phyloP scores from a whole-genome alignment of 805 yeast genomes.

The Yarrowia porcina region DNA sequence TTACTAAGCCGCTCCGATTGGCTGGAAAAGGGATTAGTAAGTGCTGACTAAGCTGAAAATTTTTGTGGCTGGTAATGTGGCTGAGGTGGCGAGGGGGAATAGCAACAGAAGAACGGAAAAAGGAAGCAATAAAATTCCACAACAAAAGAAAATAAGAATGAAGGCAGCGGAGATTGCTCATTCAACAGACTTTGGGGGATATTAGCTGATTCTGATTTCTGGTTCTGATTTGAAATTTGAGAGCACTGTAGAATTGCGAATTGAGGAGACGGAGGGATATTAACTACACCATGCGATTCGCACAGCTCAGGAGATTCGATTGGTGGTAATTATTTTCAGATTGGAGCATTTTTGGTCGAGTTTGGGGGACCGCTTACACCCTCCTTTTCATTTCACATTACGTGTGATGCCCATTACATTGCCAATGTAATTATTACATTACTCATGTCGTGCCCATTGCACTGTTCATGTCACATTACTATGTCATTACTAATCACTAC shows the following conservation, averaged over 20 bases:
- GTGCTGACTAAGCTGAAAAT: background rate
- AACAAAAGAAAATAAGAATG: background rate
- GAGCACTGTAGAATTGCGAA: background rate
- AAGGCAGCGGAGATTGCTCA: too few species aligned
- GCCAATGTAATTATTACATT: background rate
- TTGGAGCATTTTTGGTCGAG: too few species aligned
- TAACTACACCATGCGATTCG: background rate
- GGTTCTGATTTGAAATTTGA: background rate
- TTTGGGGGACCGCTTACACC: too few species aligned
- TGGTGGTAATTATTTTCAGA: background rate
- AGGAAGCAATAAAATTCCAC: too few species aligned
- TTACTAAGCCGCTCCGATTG: background rate
- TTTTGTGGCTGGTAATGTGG: slow-evolving; percentile 23
- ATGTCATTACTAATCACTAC: too few species aligned
- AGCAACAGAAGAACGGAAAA: too few species aligned
- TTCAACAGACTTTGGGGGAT: too few species aligned
- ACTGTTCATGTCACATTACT: background rate
- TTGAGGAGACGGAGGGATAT: too few species aligned
- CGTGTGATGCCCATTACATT: background rate
- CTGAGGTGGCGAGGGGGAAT: slow-evolving; percentile 7
- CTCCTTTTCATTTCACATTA: background rate
- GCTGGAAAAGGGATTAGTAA: background rate
- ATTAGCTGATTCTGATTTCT: too few species aligned
- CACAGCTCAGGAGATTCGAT: background rate
- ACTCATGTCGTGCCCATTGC: background rate